phyloP scores from a whole-genome alignment of 768 basidiomycete genomes.

The Hydnum rufescens region DNA sequence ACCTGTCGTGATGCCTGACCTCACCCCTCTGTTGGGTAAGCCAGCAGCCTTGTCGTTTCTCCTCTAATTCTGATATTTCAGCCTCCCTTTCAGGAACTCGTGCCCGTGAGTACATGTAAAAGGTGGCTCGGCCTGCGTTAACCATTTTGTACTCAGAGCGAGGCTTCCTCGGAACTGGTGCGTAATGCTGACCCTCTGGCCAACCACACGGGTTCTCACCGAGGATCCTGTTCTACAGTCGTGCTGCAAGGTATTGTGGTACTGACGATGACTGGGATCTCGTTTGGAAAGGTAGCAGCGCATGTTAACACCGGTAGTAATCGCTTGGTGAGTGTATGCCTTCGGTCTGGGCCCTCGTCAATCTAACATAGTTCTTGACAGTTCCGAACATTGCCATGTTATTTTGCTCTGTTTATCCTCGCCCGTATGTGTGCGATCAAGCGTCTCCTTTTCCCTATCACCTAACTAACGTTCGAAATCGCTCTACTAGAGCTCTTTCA shows the following conservation, averaged over 20 bases:
- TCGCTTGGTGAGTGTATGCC: neutral
- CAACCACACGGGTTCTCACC: conserved; percentile 5
- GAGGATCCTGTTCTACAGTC: conserved; percentile 7
- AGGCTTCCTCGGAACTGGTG: conserved; percentile 41
- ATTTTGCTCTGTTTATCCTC: conserved; percentile 63
- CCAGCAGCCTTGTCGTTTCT: neutral
- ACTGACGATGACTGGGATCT: conserved; percentile 50
- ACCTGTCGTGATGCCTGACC: conserved; percentile 34
- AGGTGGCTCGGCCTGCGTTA: neutral
- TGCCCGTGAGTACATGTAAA: conserved; percentile 3
- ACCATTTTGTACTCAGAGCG: neutral
- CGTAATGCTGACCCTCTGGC: conserved; percentile 27
- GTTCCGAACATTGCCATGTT: conserved; percentile 59
- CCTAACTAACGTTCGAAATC: conserved; percentile 5
- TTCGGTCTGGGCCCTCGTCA: neutral
- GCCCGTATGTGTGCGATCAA: conserved; percentile 37
- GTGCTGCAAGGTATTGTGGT: conserved; percentile 41
- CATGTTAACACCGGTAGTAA: neutral
- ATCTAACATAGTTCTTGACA: neutral
- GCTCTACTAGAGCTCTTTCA: conserved; percentile 61
- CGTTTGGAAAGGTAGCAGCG: conserved; percentile 32
- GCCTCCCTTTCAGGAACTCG: conserved; percentile 4
- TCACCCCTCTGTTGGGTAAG: conserved; percentile 20
- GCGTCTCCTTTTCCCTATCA: neutral
- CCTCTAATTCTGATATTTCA: neutral